Percentiles rank a stretch among this genome's conserved stretches.
Conservation (phyloP, 2,329 filamentous ascomycete genomes). For the Orbilia blumenaviensis region DNA sequence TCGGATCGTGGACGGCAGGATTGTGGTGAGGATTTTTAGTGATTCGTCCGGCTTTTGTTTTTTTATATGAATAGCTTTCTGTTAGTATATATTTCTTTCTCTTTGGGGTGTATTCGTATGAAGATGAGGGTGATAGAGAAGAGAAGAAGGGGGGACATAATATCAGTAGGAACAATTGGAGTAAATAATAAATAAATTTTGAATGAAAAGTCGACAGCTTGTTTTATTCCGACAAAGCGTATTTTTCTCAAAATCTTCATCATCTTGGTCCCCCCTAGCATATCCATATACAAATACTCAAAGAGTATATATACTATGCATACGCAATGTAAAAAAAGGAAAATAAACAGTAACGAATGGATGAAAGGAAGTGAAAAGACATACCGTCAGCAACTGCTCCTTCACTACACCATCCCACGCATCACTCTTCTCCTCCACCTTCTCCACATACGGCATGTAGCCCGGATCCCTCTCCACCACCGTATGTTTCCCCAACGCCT, state of each 20-base stretch:
- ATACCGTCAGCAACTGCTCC: conserved; percentile 23
- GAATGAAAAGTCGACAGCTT: conserved; percentile 31
- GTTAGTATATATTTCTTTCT: background rate
- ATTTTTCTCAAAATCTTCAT: conserved; percentile 49
- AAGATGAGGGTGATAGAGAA: background rate
- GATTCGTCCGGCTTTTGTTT: conserved; percentile 55
- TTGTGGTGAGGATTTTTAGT: conserved; percentile 62
- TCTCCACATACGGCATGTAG: conserved; percentile 19
- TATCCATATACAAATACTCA: background rate
- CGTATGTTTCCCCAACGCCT: conserved; percentile 33
- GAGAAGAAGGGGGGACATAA: conserved; percentile 15
- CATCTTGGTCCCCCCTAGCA: background rate
- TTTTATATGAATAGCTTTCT: conserved; percentile 44
- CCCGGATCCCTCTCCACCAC: conserved; percentile 47
- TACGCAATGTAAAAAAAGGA: too few species aligned
- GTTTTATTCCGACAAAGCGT: conserved; percentile 39
- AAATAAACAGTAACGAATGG: background rate
- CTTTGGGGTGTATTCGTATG: too few species aligned
- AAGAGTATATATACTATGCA: too few species aligned
- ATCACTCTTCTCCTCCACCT: background rate
- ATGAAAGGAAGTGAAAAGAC: conserved; percentile 4
- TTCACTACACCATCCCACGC: background rate
- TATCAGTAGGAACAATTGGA: conserved; percentile 55
- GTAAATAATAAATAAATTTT: conserved; percentile 36
- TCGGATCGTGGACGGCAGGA: conserved; percentile 64